A percentile compares a stretch with the other conserved stretches of the same genome.
Evolutionary conservation across 371 early-diverging fungal species (phyloP).

Genomic region (Mortierella sp.): DNA sequence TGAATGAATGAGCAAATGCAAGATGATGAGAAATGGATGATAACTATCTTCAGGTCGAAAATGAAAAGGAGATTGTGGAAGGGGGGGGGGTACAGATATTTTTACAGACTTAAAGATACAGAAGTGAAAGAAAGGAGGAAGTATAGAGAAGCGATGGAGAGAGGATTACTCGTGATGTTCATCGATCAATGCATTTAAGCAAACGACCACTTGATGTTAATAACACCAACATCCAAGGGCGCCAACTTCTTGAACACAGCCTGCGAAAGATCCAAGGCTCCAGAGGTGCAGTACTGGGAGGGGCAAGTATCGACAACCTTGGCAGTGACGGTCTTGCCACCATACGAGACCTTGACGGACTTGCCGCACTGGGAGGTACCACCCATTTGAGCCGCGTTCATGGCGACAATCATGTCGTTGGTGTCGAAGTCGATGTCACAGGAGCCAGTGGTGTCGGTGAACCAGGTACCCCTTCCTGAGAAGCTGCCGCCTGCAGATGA

Average conservation of each 20-base stretch:
- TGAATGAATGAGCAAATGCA: background rate
- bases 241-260: conserved; percentile 52
- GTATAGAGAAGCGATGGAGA: background rate
- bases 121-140: background rate
- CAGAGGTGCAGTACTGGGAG: conserved; percentile 30
- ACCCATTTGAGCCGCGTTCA: conserved; percentile 45
- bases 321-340: conserved; percentile 24
- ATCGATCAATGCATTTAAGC: conserved; percentile 1
- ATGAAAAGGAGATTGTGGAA: too few species aligned
- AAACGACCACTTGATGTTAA: conserved; percentile 44
- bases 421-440: conserved; percentile 36
- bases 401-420: conserved; percentile 56
- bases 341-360: conserved; percentile 24
- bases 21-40: background rate
- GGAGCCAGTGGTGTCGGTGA: conserved; percentile 41
- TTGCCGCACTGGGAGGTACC: conserved; percentile 38
- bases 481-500: conserved; percentile 2
- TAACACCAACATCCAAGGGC: conserved; percentile 27
- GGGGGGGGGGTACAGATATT: background rate
- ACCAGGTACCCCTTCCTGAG: conserved; percentile 52
- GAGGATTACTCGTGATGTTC: background rate
- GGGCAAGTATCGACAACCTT: conserved; percentile 53
- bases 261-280: conserved; percentile 48
- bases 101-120: background rate
- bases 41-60: conserved; percentile 6